Evolutionary conservation across 1,139 yeast species (phyloP).

Genomic region (Candida albicans): DNA sequence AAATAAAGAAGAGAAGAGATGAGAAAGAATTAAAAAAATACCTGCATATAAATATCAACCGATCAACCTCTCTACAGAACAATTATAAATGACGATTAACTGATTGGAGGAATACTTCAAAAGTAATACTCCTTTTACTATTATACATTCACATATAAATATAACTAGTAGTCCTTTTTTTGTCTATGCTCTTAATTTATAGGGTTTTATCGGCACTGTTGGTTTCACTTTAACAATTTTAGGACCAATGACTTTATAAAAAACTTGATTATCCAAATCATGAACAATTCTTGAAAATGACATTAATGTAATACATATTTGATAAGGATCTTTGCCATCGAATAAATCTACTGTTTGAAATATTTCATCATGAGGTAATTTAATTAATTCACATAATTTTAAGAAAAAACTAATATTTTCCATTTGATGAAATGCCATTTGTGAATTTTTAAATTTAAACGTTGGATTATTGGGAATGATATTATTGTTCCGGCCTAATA

Average conservation of each 20-base stretch:
- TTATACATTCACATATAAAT: not conserved
- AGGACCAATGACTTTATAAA: conserved; percentile 36
- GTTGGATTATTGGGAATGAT: conserved; percentile 42
- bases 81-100: not conserved
- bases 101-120: conserved; percentile 4
- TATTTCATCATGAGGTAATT: conserved; percentile 80
- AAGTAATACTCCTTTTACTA: not conserved
- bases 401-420: conserved; percentile 80
- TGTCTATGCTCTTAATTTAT: conserved; percentile 16
- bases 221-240: conserved; percentile 36
- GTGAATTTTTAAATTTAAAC: conserved; percentile 56
- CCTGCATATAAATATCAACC: not conserved
- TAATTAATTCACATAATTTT: conserved; percentile 55
- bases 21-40: not conserved
- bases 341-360: conserved; percentile 81
- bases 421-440: conserved; percentile 86
- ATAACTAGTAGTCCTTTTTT: too few relatives aligned
- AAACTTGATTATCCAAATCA: conserved; percentile 32
- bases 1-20: conserved; percentile 3
- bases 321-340: conserved; percentile 75
- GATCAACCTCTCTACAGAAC: not conserved
- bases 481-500: conserved; percentile 2
- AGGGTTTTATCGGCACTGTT: conserved; percentile 39
- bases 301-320: conserved; percentile 69
- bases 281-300: conserved; percentile 61